Base-by-base conservation (phyloP, 2,329 filamentous ascomycete species). In the Arachnomyces sp. region DNA sequence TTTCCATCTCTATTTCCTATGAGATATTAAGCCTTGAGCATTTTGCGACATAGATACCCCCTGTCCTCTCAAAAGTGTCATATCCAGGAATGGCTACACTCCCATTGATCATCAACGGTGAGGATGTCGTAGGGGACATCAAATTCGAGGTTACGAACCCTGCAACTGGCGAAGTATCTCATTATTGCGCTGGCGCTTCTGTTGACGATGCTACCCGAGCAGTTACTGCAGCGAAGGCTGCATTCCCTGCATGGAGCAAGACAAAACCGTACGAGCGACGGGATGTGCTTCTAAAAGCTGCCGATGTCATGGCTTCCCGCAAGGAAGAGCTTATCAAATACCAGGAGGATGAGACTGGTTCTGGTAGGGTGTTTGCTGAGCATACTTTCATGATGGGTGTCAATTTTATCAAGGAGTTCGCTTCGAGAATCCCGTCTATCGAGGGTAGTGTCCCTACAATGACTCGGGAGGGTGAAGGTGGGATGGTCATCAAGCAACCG, bases 401-500 rank as follows among this genome's bases (percentile, higher is more conserved):
- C 12, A 28, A 36, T 16, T 34, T 67, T 51, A 43, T 77, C 43
- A 64, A 65, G 40, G 73, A 76, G 49, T 65, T 74, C 1, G 72
- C 74, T 1, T 13, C 8, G 12, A 14, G 14, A 17, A 9, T 11
- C n/a, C 4, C 15, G 11, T 59, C 59, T 2, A 62, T 76, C 11
- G 64, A 66, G 49, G 74, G 74, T 2, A 54, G 56, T 7, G 69
- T 74, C 13, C 74, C 73, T 0, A 60, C 60, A 2, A 65, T 68
- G 14, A 57, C 57, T 11, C 52, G 74, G 12, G 67, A 75, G 29
- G 72, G 70, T 0, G 70, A 70, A 16, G 70, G 64, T 36, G 84
- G 79, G 0, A 67, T 92, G 49, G 65, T 93, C 3, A 63, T 81
- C 47, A 81, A 79, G 55, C 83, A 89, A 61, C 85, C 87, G 0